Base-by-base conservation (phyloP, 2,329 filamentous ascomycete genomes). In the Calonectria hawksworthii region DNA sequence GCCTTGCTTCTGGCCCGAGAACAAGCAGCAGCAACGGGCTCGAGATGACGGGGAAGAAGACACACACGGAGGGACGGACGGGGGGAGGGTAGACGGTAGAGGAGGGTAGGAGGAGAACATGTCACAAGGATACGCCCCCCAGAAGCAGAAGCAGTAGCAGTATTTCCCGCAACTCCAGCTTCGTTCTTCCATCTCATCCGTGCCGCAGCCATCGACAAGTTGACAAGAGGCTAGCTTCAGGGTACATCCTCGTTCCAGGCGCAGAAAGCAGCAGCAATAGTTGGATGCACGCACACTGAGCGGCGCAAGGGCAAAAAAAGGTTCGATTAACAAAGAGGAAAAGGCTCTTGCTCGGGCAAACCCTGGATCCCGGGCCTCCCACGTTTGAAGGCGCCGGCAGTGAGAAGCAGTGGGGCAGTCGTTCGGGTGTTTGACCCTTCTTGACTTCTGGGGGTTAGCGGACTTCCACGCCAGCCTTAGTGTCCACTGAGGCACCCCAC, bases 371-470 rank as follows among this genome's bases (percentile, higher is more conserved):
- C 44, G 44, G 54, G 56, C 68, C 56, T 61, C 52, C 52, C 52
- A 56, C 52, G 52, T 70, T 32, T 56, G 68, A 34, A 65, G 68
- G 47, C 61, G 23, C 73, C 75, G 77, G 77, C 70, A 78, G 70
- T 76, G 72, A 44, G 47, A 61, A 64, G 41, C 21, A 34, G 63
- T 69, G 76, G 78, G 72, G 76, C 68, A 36, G 41, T 52, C 41
- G 68, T 38, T 74, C 76, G 77, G 77, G 76, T 69, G 56, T 74
- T 75, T 77, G 75, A 70, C 68, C 74, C 68, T 56, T 73, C 51
- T 73, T 66, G 73, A 41, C 77, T 44, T 44, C 69, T 66, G 30
- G 52, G 70, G 77, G 54, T 75, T 79, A 78, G 77, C 76, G 75
- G 65, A 34, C 56, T 70, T 70, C 67, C 67, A 56, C 50, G 67